These are phyloP conservation scores for Luffa acutangula DNA, from an alignment of 306 rosid species.

Conservation along the genomic window DNA sequence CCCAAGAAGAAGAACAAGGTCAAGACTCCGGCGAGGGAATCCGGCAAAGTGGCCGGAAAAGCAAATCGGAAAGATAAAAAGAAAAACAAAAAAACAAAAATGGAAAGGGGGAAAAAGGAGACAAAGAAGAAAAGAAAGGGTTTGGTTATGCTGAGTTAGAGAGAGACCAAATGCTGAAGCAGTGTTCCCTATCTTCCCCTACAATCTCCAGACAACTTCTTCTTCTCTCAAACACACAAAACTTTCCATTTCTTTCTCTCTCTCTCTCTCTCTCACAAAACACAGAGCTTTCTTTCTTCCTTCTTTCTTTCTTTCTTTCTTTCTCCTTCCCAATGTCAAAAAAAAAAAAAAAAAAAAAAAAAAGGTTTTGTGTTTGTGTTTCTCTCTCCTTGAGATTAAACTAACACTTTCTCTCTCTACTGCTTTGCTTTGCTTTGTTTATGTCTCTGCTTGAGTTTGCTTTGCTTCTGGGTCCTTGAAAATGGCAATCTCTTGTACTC, in stretches of 20 bases:
- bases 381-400: not conserved
- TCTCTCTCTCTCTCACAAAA: not conserved
- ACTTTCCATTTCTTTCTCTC: not conserved
- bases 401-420: not conserved
- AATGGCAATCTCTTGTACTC: constrained; percentile 19
- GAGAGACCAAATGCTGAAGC: constrained; percentile 48
- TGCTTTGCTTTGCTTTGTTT: not conserved
- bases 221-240: not conserved
- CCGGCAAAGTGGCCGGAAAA: constrained; percentile 19
- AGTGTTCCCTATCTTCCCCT: constrained; percentile 44
- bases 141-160: constrained; percentile 18
- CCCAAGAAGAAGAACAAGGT: not conserved
- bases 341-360: not conserved
- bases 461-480: constrained; percentile 12
- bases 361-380: not conserved
- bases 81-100: constrained; percentile 1
- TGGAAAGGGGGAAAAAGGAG: not conserved
- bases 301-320: constrained; percentile 2
- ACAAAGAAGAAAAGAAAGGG: constrained; percentile 16
- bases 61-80: constrained; percentile 7
- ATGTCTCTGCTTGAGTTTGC: constrained; percentile 4
- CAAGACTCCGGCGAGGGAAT: constrained; percentile 6
- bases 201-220: constrained; percentile 28
- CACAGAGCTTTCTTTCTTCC: not conserved
- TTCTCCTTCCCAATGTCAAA: not conserved